phyloP scores from a whole-genome alignment of 192 early-diverging fungal genomes.

The Cladochytrium replicatum region DNA sequence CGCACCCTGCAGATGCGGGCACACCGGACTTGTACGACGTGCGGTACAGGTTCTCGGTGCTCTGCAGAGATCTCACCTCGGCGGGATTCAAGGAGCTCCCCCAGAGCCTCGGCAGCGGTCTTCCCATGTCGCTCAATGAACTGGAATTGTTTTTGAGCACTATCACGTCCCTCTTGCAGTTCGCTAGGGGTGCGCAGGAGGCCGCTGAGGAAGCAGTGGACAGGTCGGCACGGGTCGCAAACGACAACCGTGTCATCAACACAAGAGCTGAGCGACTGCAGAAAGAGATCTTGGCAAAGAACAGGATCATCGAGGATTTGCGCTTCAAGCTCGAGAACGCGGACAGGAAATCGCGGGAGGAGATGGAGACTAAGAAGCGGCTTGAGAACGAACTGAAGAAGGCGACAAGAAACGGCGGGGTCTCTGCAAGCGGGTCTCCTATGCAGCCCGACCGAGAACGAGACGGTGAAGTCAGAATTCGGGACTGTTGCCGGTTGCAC shows the following conservation, averaged over 20 bases:
- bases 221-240: not conserved
- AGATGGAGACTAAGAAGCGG: not conserved
- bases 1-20: too few relatives aligned
- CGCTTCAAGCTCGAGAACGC: not conserved
- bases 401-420: too few relatives aligned
- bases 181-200: not conserved
- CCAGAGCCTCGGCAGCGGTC: not conserved
- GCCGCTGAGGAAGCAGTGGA: not conserved
- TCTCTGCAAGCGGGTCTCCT: too few relatives aligned
- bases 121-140: not conserved
- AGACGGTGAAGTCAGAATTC: too few relatives aligned
- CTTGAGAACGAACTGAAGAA: not conserved
- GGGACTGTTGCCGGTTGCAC: too few relatives aligned
- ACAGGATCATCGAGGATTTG: not conserved
- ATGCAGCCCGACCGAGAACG: too few relatives aligned
- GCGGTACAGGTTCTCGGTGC: too few relatives aligned
- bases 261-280: not conserved
- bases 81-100: not conserved
- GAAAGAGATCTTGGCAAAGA: not conserved
- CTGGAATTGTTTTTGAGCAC: not conserved
- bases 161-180: not conserved
- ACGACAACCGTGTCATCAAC: not conserved
- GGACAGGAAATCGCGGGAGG: not conserved
- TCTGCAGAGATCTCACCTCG: not conserved
- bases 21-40: too few relatives aligned